phyloP scores from a whole-genome alignment of 495 filamentous ascomycete genomes.

The Halenospora varia region DNA sequence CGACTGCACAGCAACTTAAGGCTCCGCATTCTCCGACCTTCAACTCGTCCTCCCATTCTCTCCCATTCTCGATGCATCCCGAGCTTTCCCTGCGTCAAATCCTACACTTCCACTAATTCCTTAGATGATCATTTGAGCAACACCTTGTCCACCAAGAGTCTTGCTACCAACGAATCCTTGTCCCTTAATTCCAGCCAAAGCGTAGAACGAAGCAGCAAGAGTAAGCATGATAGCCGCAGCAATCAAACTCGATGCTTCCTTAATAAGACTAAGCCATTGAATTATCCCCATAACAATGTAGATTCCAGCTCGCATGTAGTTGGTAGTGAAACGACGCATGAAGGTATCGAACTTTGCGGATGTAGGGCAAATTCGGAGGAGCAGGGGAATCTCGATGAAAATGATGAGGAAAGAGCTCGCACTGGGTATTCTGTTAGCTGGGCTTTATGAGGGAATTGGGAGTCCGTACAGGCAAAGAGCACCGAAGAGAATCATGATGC shows the following conservation, averaged over 20 bases:
- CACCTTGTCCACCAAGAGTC: conserved; percentile 89
- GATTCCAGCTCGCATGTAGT: conserved; percentile 94
- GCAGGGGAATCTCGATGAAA: conserved; percentile 95
- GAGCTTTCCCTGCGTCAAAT: neutral
- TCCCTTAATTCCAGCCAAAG: conserved; percentile 77
- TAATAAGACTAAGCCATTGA: conserved; percentile 74
- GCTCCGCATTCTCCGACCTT: neutral
- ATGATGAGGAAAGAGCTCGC: conserved; percentile 79
- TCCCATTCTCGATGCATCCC: neutral
- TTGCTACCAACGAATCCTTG: conserved; percentile 96
- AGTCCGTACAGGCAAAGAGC: conserved; percentile 76
- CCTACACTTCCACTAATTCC: neutral
- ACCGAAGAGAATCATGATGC: conserved; percentile 73
- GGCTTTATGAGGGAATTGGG: conserved; percentile 1
- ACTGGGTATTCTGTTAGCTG: conserved; percentile 42
- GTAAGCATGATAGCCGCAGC: conserved; percentile 80
- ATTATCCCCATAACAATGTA: conserved; percentile 76
- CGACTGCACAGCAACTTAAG: neutral
- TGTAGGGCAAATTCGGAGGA: conserved; percentile 96
- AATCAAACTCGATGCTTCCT: conserved; percentile 65
- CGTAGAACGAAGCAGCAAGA: conserved; percentile 77
- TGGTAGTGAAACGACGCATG: conserved; percentile 88
- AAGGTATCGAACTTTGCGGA: conserved; percentile 83
- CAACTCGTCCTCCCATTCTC: too few species aligned
- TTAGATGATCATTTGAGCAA: conserved; percentile 99